Conservation (phyloP, 805 yeast genomes). For the Starmerella geochares region DNA sequence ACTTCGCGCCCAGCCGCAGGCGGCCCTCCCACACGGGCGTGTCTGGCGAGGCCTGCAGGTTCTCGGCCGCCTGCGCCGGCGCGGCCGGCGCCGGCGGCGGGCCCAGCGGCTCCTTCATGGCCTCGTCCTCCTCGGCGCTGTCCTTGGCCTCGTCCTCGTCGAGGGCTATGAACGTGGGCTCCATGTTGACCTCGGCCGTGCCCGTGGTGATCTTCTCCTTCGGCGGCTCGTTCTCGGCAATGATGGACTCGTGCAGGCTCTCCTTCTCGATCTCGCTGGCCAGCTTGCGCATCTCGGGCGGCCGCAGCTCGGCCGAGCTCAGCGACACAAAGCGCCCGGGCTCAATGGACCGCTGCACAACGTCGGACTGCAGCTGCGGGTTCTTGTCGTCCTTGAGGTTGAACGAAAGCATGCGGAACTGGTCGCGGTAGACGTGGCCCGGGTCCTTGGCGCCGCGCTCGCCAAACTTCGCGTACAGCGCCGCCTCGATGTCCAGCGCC, state of each 20-base stretch:
- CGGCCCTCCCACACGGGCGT: slow-evolving; percentile 15
- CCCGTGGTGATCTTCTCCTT: slow-evolving; percentile 44
- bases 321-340: slow-evolving; percentile 52
- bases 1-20: slow-evolving; percentile 22
- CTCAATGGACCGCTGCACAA: slow-evolving; percentile 45
- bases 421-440: slow-evolving; percentile 48
- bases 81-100: slow-evolving; percentile 19
- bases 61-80: background rate
- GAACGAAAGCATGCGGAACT: slow-evolving; percentile 55
- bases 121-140: slow-evolving; percentile 10
- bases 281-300: slow-evolving; percentile 60
- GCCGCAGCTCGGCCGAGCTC: slow-evolving; percentile 64
- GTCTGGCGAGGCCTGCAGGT: background rate
- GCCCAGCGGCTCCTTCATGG: slow-evolving; percentile 12
- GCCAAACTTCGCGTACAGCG: slow-evolving; percentile 37
- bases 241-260: slow-evolving; percentile 55
- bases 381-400: slow-evolving; percentile 51
- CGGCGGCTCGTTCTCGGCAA: slow-evolving; percentile 41
- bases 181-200: slow-evolving; percentile 66
- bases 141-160: slow-evolving; percentile 39
- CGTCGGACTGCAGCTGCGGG: slow-evolving; percentile 44
- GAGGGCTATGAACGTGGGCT: slow-evolving; percentile 63
- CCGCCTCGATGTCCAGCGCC: slow-evolving; percentile 44
- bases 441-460: slow-evolving; percentile 27
- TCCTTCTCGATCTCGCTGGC: slow-evolving; percentile 65